Evolutionary conservation across 2,329 filamentous ascomycete species (phyloP), one percentile per base, ranked within the genome.

Genomic region (Cladophialophora psammophila): DNA sequence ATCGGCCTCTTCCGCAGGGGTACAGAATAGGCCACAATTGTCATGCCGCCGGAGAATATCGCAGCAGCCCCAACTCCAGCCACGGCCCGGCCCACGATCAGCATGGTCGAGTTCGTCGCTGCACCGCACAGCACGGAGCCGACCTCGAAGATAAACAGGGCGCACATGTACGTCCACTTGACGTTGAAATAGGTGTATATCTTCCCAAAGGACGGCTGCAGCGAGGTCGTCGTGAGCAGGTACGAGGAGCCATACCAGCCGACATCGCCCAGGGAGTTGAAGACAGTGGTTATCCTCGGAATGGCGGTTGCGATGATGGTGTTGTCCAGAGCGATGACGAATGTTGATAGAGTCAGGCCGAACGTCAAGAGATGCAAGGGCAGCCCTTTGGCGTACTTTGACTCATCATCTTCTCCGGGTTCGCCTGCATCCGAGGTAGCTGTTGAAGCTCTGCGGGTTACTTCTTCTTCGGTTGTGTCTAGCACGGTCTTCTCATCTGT

Each of bases 261-360:
- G 2, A 75, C 72, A 68, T 75, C 73, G 38, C 72, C 66, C 13
- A 75, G 63, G 7, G 70, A 71, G 53, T 75, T 69, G 71, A 75
- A 75, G 26, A 74, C 70, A 4, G 69, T 72, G 6, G 74, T 75
- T 55, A 75, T 75, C 15, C 61, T 54, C 1, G 74, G 74, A 53
- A 75, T 74, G 9, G 74, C 74, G 20, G 72, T 75, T 56, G 68
- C 72, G 36, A 75, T 74, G 64, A 75, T 75, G 52, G 72, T 75
- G 53, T 73, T 73, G 68, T 75, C 74, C 15, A 76, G 68, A 18
- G 74, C 74, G 36, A 76, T 70, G 15, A 75, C 70, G 48, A 76
- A 76, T 5, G 71, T 75, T 2, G 74, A 71, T 26, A 76, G 60
- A 6, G 70, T 74, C 12, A 76, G 63, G 2, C 72, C 72, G 55